phyloP scores from a whole-genome alignment of 805 yeast species.

The Candida khao-thaluensis region DNA sequence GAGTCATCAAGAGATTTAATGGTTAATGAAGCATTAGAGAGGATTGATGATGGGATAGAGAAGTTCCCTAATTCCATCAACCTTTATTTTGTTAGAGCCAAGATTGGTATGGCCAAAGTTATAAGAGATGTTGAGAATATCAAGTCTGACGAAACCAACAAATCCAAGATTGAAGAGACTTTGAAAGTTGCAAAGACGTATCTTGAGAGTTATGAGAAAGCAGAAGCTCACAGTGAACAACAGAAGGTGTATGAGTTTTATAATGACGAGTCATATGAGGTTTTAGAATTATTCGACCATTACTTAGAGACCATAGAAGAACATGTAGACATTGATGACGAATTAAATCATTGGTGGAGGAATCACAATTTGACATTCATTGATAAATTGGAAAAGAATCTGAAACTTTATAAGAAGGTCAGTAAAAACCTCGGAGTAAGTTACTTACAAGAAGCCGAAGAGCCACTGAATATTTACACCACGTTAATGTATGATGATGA shows the following conservation, averaged over 20 bases:
- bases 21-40: conserved; percentile 69
- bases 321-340: conserved; percentile 25
- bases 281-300: conserved; percentile 62
- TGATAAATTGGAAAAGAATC: conserved; percentile 7
- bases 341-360: conserved; percentile 59
- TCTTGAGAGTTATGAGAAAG: conserved; percentile 38
- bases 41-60: conserved; percentile 59
- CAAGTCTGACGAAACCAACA: conserved; percentile 45
- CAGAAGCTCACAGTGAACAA: conserved; percentile 30
- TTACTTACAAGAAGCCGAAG: conserved; percentile 63
- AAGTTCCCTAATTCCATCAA: conserved; percentile 46
- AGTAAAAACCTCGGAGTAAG: conserved; percentile 60
- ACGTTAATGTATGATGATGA: conserved; percentile 55
- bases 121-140: conserved; percentile 32
- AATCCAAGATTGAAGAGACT: conserved; percentile 45
- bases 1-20: conserved; percentile 43
- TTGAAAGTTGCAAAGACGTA: conserved; percentile 23
- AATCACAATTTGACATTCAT: conserved; percentile 35
- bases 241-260: conserved; percentile 29
- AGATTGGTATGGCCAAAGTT: conserved; percentile 57
- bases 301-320: conserved; percentile 52
- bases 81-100: conserved; percentile 52
- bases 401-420: conserved; percentile 30
- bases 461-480: conserved; percentile 54
- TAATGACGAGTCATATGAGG: conserved; percentile 46